These are phyloP conservation scores for Dryas integrifolia DNA, from an alignment of 331 rosid genomes.

Conservation along the genomic window DNA sequence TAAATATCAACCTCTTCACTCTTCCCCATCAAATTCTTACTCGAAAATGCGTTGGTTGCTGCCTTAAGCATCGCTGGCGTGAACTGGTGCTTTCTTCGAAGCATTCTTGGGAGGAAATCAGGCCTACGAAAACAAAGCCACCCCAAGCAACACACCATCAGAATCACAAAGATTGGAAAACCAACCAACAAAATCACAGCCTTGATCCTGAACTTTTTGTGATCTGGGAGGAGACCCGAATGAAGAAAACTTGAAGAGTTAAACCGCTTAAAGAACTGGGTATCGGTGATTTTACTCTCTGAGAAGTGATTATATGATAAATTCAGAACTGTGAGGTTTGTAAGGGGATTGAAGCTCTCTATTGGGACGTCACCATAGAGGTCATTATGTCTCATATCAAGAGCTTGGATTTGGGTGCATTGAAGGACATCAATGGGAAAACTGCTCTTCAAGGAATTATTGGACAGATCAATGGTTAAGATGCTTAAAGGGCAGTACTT, in stretches of 20 bases:
- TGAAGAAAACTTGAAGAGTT: conserved; percentile 52
- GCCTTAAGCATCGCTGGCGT: conserved; percentile 54
- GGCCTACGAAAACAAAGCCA: conserved; percentile 63
- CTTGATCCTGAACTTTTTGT: conserved; percentile 39
- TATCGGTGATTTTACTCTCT: conserved; percentile 48
- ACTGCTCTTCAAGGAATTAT: conserved; percentile 50
- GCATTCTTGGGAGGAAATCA: conserved; percentile 54
- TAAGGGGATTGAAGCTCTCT: conserved; percentile 42
- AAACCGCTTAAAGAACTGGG: conserved; percentile 46
- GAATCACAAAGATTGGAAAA: conserved; percentile 53
- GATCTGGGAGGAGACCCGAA: conserved; percentile 53
- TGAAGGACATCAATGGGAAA: conserved; percentile 52
- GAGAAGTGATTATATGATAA: conserved; percentile 54
- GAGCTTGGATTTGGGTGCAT: conserved; percentile 57
- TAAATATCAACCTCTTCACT: conserved; percentile 55
- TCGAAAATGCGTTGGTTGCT: conserved; percentile 53
- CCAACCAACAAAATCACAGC: conserved; percentile 43
- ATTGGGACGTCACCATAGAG: conserved; percentile 55
- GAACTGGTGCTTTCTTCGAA: conserved; percentile 36
- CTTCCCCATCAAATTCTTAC: conserved; percentile 44
- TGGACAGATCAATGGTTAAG: conserved; percentile 53
- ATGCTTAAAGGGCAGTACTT: conserved; percentile 60
- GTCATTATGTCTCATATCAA: conserved; percentile 57
- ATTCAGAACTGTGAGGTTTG: conserved; percentile 55
- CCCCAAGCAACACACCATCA: conserved; percentile 42